These are phyloP conservation scores for Lipomyces kockii DNA, from an alignment of 805 yeast genomes.

Conservation along the genomic window DNA sequence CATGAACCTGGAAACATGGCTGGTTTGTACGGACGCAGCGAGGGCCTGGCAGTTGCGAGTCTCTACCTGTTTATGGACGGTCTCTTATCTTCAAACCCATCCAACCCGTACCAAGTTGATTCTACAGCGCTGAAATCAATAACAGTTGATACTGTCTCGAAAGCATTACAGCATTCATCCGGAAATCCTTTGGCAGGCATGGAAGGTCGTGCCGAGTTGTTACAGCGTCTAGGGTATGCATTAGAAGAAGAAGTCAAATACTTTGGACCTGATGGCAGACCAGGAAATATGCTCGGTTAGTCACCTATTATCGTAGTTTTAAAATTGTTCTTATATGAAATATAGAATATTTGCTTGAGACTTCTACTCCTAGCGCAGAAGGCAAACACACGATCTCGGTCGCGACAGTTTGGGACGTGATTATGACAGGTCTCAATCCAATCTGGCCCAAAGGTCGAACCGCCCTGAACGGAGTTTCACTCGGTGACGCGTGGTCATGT, in stretches of 20 bases:
- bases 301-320: background rate
- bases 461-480: constrained; percentile 53
- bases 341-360: constrained; percentile 51
- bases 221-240: constrained; percentile 56
- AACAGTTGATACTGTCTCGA: constrained; percentile 46
- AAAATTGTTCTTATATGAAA: background rate
- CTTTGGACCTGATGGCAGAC: constrained; percentile 56
- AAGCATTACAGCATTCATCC: constrained; percentile 53
- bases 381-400: constrained; percentile 49
- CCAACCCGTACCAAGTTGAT: constrained; percentile 50
- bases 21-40: constrained; percentile 53
- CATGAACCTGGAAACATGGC: constrained; percentile 47
- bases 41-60: constrained; percentile 68
- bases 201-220: constrained; percentile 57
- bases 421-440: constrained; percentile 60
- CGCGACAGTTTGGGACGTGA: constrained; percentile 56
- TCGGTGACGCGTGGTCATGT: constrained; percentile 67
- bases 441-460: constrained; percentile 63
- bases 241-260: constrained; percentile 48
- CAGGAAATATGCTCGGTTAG: constrained; percentile 54
- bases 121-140: constrained; percentile 50
- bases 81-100: constrained; percentile 48
- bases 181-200: constrained; percentile 58
- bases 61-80: constrained; percentile 60
- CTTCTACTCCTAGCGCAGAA: constrained; percentile 24